phyloP scores from a whole-genome alignment of 2,329 filamentous ascomycete species.

The Cadophora malorum region DNA sequence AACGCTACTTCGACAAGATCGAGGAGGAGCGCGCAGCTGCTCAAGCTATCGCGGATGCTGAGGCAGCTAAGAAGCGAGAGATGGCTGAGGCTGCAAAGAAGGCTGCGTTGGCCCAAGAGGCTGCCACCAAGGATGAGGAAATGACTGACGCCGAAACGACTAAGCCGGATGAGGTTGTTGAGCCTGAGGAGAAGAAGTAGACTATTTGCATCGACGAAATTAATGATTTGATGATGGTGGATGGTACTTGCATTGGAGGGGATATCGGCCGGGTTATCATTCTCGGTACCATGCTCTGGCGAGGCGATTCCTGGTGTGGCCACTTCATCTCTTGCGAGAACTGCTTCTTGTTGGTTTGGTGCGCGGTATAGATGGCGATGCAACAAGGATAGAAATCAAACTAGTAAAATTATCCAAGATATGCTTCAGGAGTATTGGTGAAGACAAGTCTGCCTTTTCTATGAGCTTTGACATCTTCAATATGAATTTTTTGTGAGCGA shows the following conservation, averaged over 20 bases:
- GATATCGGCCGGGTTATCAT: not conserved
- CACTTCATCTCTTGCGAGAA: conserved; percentile 23
- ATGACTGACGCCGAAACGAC: conserved; percentile 67
- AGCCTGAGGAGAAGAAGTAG: conserved; percentile 42
- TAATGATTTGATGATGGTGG: conserved; percentile 38
- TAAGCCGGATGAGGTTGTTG: conserved; percentile 53
- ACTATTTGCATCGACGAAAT: conserved; percentile 17
- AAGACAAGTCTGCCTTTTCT: not conserved
- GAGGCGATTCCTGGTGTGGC: conserved; percentile 1
- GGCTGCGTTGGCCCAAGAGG: conserved; percentile 49
- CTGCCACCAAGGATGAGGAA: conserved; percentile 59
- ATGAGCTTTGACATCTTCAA: not conserved
- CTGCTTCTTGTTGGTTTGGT: conserved; percentile 30
- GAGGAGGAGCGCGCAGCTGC: conserved; percentile 83
- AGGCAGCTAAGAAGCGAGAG: conserved; percentile 56
- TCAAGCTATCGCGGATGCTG: conserved; percentile 67
- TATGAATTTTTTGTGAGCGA: not conserved
- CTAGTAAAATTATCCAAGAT: conserved; percentile 16
- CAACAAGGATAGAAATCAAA: conserved; percentile 31
- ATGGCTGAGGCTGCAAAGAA: conserved; percentile 53
- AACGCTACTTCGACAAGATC: conserved; percentile 94
- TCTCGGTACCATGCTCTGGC: conserved; percentile 2
- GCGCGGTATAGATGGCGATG: conserved; percentile 37
- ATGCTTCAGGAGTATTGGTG: not conserved
- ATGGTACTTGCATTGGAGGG: conserved; percentile 24